Base-by-base conservation (phyloP, 352 stramenopile genomes). In the Thalassiosira ordinaria region DNA sequence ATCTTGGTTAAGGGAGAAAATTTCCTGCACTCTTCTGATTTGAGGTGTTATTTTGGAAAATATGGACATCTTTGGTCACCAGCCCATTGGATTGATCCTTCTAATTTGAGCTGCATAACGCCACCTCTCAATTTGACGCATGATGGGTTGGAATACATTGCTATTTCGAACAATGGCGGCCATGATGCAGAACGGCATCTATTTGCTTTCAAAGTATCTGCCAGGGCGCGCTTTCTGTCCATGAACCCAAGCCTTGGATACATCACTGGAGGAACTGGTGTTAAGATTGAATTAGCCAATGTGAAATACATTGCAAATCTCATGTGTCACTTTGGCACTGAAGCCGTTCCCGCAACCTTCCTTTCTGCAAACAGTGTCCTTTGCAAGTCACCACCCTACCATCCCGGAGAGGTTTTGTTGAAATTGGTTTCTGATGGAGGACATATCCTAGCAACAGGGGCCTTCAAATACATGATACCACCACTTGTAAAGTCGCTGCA, bases 1-100 rank as follows among this genome's bases (percentile, higher is more conserved):
- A 76, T 98, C 14, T 82, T 89, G n/a, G 84, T 98, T 4, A 55
- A 53, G 22, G 96, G 96, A 5, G 24, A 81, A 8, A 86, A 93
- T 7, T 98, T 99, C 56, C 59, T 80, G 0, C 93, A 96, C 51
- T 91, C 89, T 4, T 47, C 90, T 52, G 82, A 91, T 8, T 76
- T 98, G 9, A 74, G 80, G 49, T 98, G 95, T 76, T 88, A 85
- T n/a, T 97, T 98, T 82, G 96, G 95, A 33, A 80, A 72, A 16
- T 55, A 90, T 0, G 18, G 55, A 68, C 13, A 74, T 22, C 1
- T 80, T 11, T 82, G 65, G 75, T 78, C 76, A 3, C 75, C 76
- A 27, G 81, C 81, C 20, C 35, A 39, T 22, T 88, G 74, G 75
- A 71, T 80, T 41, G 61, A 52, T 46, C 14, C 55, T 61, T 71